phyloP scores from a whole-genome alignment of 225 moss, liverwort and hornwort species.

The Pleurozium schreberi region DNA sequence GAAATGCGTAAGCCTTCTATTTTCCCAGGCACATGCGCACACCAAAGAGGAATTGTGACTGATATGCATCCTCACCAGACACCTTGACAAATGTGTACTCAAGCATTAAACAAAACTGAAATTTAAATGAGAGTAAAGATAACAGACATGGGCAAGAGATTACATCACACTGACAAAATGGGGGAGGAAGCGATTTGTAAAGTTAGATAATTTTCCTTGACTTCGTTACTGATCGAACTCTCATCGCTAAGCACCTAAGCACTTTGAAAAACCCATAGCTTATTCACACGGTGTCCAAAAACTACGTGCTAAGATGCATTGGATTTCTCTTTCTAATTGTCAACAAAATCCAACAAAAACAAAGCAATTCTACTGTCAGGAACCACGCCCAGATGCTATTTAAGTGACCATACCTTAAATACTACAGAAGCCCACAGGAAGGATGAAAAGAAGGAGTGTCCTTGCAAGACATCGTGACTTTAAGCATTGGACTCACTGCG shows the following conservation, averaged over 20 bases:
- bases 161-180: background rate
- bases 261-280: background rate
- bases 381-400: background rate
- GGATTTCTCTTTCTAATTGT: background rate
- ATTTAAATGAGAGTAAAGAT: background rate
- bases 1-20: background rate
- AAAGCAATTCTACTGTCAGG: too few species aligned
- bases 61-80: background rate
- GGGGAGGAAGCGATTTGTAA: background rate
- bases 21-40: background rate
- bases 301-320: background rate
- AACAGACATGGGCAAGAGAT: background rate
- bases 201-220: background rate
- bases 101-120: background rate
- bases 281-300: background rate
- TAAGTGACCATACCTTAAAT: background rate
- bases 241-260: background rate
- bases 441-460: background rate
- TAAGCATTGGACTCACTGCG: background rate
- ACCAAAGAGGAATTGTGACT: background rate
- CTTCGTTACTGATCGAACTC: background rate
- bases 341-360: too few species aligned
- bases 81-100: background rate
- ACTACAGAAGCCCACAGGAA: background rate
- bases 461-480: background rate